These are phyloP conservation scores for Boletus mariae DNA, from an alignment of 1,284 basidiomycete genomes.

Conservation along the genomic window DNA sequence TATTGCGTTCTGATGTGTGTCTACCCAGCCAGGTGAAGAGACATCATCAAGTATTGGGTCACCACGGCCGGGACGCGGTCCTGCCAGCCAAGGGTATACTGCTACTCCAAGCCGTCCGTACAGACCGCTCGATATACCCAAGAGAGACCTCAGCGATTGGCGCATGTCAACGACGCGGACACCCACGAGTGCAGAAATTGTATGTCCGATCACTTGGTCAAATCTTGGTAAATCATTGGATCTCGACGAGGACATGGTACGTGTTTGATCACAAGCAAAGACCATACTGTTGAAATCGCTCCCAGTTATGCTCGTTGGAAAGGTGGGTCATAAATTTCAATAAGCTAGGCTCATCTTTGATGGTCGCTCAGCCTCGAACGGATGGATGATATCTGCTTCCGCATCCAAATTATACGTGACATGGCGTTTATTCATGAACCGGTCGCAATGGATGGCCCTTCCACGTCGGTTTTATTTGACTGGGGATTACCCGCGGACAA, in stretches of 20 bases:
- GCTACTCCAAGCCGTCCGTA: conserved; percentile 11
- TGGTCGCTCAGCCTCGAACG: conserved; percentile 31
- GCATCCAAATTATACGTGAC: conserved; percentile 35
- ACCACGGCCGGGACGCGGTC: conserved; percentile 3
- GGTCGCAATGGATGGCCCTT: conserved; percentile 45
- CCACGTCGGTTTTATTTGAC: conserved; percentile 45
- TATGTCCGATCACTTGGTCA: conserved; percentile 30
- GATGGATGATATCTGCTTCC: conserved; percentile 35
- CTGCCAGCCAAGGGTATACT: conserved; percentile 3
- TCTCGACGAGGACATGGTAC: conserved; percentile 28
- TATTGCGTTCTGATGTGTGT: conserved; percentile 3
- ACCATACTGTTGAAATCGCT: not conserved
- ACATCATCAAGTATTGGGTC: conserved; percentile 8
- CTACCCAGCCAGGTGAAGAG: conserved; percentile 25
- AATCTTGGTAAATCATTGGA: conserved; percentile 15
- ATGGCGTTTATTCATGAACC: conserved; percentile 53
- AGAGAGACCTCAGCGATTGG: conserved; percentile 21
- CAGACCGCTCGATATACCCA: conserved; percentile 8
- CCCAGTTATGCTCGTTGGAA: conserved; percentile 32
- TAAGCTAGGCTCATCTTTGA: not conserved
- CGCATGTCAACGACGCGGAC: conserved; percentile 26
- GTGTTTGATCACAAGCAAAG: conserved; percentile 5
- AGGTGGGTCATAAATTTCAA: conserved; percentile 16
- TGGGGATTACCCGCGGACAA: conserved; percentile 43
- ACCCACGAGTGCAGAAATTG: conserved; percentile 26